A percentile compares a stretch with the other conserved stretches of the same genome.
Conservation (phyloP, 2,329 filamentous ascomycete genomes). For the Leptographium wingfieldii region DNA sequence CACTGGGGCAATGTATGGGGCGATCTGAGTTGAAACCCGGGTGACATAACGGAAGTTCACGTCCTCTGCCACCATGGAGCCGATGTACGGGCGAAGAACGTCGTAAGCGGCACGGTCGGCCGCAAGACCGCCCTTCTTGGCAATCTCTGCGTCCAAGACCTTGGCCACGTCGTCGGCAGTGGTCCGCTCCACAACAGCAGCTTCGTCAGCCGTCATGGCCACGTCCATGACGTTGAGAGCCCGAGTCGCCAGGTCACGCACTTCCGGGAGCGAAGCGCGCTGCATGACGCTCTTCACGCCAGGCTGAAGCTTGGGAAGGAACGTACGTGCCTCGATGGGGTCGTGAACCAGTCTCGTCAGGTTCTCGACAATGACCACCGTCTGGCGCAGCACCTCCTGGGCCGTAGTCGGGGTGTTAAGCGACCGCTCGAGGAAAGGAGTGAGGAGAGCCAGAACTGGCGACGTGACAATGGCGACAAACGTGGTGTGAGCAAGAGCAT, state of each 20-base stretch:
- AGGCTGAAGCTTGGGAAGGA: constrained; percentile 86
- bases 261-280: constrained; percentile 84
- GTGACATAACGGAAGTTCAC: constrained; percentile 69
- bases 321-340: constrained; percentile 85
- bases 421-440: constrained; percentile 84
- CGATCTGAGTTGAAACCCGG: constrained; percentile 56
- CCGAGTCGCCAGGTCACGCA: constrained; percentile 75
- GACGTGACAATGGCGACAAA: constrained; percentile 95
- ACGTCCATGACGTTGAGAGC: constrained; percentile 81
- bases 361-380: constrained; percentile 94
- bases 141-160: constrained; percentile 63
- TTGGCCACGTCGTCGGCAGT: constrained; percentile 61
- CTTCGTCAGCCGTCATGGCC: constrained; percentile 68
- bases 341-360: constrained; percentile 95
- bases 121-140: constrained; percentile 43
- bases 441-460: constrained; percentile 85
- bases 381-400: constrained; percentile 90
- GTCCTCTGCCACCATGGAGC: constrained; percentile 76
- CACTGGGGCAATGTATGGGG: constrained; percentile 64
- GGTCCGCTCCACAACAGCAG: constrained; percentile 49
- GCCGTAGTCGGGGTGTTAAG: constrained; percentile 83
- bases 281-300: constrained; percentile 84
- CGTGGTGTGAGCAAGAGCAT: constrained; percentile 93
- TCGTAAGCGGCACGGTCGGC: constrained; percentile 54
- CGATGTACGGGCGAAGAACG: constrained; percentile 60